These are phyloP conservation scores for Penicillium sp. DNA, from an alignment of 2,329 filamentous ascomycete genomes.

Conservation along the genomic window DNA sequence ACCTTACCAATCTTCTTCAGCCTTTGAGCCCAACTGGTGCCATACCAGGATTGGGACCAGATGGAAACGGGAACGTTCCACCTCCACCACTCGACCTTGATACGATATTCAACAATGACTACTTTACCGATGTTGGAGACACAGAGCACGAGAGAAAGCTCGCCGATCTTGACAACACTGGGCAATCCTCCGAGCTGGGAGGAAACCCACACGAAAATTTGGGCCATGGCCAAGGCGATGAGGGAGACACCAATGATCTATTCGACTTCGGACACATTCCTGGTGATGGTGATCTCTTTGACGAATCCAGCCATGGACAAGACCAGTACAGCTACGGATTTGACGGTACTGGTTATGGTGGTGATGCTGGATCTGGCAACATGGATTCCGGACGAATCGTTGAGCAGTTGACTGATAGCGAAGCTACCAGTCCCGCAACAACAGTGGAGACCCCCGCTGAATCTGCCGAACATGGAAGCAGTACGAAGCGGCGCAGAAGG, in stretches of 20 bases:
- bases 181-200: conserved; percentile 14
- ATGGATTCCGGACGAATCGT: conserved; percentile 37
- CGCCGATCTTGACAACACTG: conserved; percentile 22
- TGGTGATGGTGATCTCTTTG: conserved; percentile 35
- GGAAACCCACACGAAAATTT: conserved; percentile 18
- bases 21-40: conserved; percentile 77
- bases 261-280: conserved; percentile 44
- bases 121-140: conserved; percentile 49
- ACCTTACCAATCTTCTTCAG: conserved; percentile 70
- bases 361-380: conserved; percentile 14
- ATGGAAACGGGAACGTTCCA: conserved; percentile 39
- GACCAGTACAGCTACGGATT: conserved; percentile 37
- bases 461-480: conserved; percentile 24
- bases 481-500: conserved; percentile 34
- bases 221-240: conserved; percentile 21
- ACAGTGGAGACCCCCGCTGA: conserved; percentile 32
- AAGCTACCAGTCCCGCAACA: conserved; percentile 42
- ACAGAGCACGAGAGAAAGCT: conserved; percentile 29
- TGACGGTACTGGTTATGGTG: conserved; percentile 27
- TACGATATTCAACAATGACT: conserved; percentile 59
- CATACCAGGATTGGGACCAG: conserved; percentile 66
- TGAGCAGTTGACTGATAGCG: conserved; percentile 47
- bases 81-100: conserved; percentile 55
- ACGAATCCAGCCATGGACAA: conserved; percentile 23
- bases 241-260: conserved; percentile 39